Percentiles rank a stretch among this genome's conserved stretches.
phyloP scores from a whole-genome alignment of 148 eudicot species.

The Chenopodium suecicum region DNA sequence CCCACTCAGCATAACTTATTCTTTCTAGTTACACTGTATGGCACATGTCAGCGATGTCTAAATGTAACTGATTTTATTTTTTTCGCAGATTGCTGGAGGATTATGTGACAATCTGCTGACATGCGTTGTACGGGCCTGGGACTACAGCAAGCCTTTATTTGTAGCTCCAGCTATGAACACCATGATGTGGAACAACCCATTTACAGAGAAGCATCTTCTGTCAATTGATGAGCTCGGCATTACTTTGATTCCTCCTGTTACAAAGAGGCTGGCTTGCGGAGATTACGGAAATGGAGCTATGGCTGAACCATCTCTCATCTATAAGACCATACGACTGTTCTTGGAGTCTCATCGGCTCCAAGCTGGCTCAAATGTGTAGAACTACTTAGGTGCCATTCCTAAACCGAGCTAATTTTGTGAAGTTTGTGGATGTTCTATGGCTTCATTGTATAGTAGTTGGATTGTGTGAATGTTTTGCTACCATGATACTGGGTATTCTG shows the following conservation, averaged over 20 bases:
- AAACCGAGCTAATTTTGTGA: not conserved
- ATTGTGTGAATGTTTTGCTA: not conserved
- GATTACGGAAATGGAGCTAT: conserved; percentile 95
- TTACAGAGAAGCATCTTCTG: conserved; percentile 86
- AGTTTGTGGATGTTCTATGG: not conserved
- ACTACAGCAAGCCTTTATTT: conserved; percentile 81
- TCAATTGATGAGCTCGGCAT: conserved; percentile 77
- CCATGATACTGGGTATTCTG: not conserved
- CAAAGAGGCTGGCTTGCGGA: conserved; percentile 89
- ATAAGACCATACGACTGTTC: conserved; percentile 76
- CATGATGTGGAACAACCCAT: conserved; percentile 91
- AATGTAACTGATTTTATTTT: not conserved
- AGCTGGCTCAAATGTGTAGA: conserved; percentile 14
- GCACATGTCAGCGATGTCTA: not conserved
- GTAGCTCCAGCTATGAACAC: conserved; percentile 98
- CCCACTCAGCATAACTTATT: not conserved
- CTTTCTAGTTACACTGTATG: not conserved
- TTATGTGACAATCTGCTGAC: conserved; percentile 92
- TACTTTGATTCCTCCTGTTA: conserved; percentile 75
- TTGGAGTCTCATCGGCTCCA: conserved; percentile 44
- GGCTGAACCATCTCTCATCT: conserved; percentile 52
- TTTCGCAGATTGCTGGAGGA: conserved; percentile 79
- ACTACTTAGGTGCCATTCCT: not conserved
- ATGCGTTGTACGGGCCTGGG: conserved; percentile 91
- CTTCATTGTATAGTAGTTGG: not conserved